Percentiles rank a stretch among this genome's conserved stretches.
phyloP scores from a whole-genome alignment of 2,329 filamentous ascomycete genomes.

The Zymoseptoria brevis region DNA sequence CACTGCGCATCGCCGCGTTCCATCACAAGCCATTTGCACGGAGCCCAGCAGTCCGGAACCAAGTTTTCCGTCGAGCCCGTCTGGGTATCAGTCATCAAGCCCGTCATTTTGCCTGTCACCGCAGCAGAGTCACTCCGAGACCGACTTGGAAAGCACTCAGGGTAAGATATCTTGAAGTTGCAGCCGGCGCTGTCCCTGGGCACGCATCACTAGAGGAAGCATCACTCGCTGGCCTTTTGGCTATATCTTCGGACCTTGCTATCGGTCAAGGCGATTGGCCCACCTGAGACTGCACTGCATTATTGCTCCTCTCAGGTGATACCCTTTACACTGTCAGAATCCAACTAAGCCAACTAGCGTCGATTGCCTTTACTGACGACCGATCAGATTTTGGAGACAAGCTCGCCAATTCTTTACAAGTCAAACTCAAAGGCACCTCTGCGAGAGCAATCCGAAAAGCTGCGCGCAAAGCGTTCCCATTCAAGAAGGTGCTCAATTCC shows the following conservation, averaged over 20 bases:
- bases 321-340: background rate
- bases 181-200: background rate
- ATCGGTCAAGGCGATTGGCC: background rate
- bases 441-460: conserved; percentile 3
- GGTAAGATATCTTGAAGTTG: background rate
- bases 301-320: background rate
- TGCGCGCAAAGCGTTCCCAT: background rate
- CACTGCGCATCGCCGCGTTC: background rate
- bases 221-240: background rate
- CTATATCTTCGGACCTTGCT: background rate
- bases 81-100: background rate
- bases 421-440: background rate
- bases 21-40: background rate
- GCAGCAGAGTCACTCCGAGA: background rate
- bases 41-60: background rate
- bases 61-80: background rate
- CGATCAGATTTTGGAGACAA: background rate
- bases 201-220: background rate
- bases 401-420: background rate
- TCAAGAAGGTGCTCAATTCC: conserved; percentile 2
- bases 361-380: background rate
- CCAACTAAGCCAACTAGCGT: background rate
- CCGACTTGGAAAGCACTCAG: background rate
- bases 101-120: background rate
- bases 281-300: background rate